Base-by-base conservation (phyloP, 495 filamentous ascomycete genomes). In the Tetracladium setigerum region DNA sequence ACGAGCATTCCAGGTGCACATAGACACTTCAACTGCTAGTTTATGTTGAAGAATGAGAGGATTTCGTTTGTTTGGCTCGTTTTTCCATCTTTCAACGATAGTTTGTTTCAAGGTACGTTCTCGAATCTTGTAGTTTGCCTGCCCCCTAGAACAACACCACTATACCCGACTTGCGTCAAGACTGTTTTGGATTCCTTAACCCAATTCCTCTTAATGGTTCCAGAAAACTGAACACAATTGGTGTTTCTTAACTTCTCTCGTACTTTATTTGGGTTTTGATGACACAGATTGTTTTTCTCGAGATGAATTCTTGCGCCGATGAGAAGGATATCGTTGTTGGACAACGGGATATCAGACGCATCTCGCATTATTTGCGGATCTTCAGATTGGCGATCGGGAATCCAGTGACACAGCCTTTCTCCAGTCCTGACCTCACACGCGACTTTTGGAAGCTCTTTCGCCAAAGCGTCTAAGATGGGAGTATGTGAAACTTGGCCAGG, bases 401-500 rank as follows among this genome's bases (percentile, higher is more conserved):
- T 40, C 49, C 49, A 51, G 24, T 51, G 49, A 35, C 49, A 51
- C 34, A 51, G 33, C 9, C 43, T 22, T 44, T 50, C 47, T 7
- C 39, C 39, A 32, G 43, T 51, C 34, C n/a, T 33, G 34, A 24
- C 10, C 7, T 33, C 3, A 22, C 13, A 2, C 41, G 33, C 17
- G 31, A 30, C 13, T 35, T 22, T n/a, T 19, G 35, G 40, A 7
- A 11, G 41, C 15, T n/a, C n/a, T n/a, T n/a, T n/a, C n/a, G n/a
- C n/a, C n/a, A n/a, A n/a, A n/a, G n/a, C n/a, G n/a, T n/a, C n/a
- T n/a, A n/a, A n/a, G n/a, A n/a, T n/a, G n/a, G n/a, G n/a, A n/a
- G n/a, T n/a, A n/a, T n/a, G n/a, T n/a, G n/a, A n/a, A n/a, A n/a
- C n/a, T n/a, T n/a, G n/a, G n/a, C n/a, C n/a, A n/a, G n/a, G n/a